Conservation (phyloP, 2,329 filamentous ascomycete species). For the Nemania sp. region DNA sequence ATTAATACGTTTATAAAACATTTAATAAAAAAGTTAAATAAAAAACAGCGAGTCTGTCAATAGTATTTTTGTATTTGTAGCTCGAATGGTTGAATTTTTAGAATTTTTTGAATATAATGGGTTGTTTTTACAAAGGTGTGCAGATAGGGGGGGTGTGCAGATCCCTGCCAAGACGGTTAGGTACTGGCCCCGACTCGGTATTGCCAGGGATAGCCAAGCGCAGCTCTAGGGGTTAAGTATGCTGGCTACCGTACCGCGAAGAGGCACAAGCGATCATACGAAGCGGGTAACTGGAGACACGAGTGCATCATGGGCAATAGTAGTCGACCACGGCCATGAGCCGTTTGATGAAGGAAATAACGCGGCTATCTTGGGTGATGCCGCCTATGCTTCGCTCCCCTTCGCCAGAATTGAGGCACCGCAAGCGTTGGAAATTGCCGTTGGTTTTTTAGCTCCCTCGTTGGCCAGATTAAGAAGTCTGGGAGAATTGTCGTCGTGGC, state of each 20-base stretch:
- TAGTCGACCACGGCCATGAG: conserved; percentile 42
- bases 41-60: too few species aligned
- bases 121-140: too few species aligned
- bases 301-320: conserved; percentile 39
- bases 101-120: too few species aligned
- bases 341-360: conserved; percentile 34
- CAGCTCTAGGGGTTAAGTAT: conserved; percentile 29
- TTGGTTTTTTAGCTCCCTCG: conserved; percentile 36
- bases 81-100: too few species aligned
- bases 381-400: conserved; percentile 41
- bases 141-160: too few species aligned
- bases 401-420: conserved; percentile 44
- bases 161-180: too few species aligned
- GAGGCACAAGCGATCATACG: conserved; percentile 39
- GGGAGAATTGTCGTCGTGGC: conserved; percentile 28
- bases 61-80: too few species aligned
- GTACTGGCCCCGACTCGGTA: too few species aligned
- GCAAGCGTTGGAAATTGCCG: conserved; percentile 44
- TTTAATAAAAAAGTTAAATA: too few species aligned
- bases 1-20: too few species aligned
- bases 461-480: conserved; percentile 21
- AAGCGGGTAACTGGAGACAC: conserved; percentile 38
- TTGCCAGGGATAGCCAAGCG: conserved; percentile 15
- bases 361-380: conserved; percentile 41
- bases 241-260: conserved; percentile 38